phyloP scores from a whole-genome alignment of 768 basidiomycete genomes.

The Coprinopsis strossmayeri region DNA sequence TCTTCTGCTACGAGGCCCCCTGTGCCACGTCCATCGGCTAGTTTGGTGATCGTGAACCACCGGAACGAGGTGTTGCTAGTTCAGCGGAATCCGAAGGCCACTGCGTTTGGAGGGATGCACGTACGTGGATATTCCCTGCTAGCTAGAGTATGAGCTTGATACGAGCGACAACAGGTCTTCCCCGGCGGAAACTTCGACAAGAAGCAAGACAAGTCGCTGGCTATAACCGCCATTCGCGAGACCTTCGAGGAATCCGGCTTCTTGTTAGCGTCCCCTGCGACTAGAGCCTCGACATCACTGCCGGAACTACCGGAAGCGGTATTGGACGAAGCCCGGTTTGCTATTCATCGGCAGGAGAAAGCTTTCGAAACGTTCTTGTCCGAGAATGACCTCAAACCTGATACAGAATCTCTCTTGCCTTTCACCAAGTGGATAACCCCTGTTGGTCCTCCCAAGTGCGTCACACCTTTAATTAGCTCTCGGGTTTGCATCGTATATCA shows the following conservation, averaged over 20 bases:
- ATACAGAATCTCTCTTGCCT: slow-evolving; percentile 45
- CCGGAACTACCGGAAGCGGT: slow-evolving; percentile 32
- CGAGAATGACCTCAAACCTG: slow-evolving; percentile 35
- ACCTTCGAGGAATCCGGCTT: slow-evolving; percentile 75
- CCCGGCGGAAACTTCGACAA: slow-evolving; percentile 68
- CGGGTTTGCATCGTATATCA: background rate
- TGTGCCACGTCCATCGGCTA: slow-evolving; percentile 57
- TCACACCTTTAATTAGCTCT: background rate
- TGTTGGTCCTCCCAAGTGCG: slow-evolving; percentile 43
- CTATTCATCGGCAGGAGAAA: slow-evolving; percentile 46
- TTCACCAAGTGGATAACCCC: slow-evolving; percentile 78
- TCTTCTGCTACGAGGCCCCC: background rate
- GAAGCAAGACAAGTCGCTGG: slow-evolving; percentile 49
- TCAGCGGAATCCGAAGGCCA: slow-evolving; percentile 59
- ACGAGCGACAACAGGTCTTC: slow-evolving; percentile 48
- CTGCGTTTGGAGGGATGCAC: slow-evolving; percentile 60
- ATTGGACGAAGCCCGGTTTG: slow-evolving; percentile 48
- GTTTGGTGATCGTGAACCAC: slow-evolving; percentile 56
- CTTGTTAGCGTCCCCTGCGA: slow-evolving; percentile 42
- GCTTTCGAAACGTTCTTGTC: slow-evolving; percentile 49
- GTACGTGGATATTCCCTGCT: slow-evolving; percentile 31
- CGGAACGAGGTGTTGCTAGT: slow-evolving; percentile 67
- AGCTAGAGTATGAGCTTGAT: background rate
- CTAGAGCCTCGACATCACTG: slow-evolving; percentile 13
- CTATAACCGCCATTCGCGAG: slow-evolving; percentile 65